phyloP scores from a whole-genome alignment of 75 land plant species.

The Pinus albicaulis region DNA sequence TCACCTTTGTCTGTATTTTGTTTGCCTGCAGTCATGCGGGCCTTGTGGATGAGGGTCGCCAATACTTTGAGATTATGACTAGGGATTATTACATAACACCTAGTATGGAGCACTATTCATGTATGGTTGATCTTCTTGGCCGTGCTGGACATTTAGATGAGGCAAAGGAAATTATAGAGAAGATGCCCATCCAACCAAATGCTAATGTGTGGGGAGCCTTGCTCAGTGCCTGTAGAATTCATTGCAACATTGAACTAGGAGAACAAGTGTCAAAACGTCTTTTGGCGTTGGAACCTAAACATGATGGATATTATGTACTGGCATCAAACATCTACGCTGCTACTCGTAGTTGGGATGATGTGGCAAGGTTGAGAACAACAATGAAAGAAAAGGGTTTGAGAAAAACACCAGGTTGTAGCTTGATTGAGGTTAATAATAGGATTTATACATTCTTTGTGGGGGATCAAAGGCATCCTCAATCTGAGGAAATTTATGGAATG shows the following conservation, averaged over 20 bases:
- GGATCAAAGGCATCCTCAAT: neutral
- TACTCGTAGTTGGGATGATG: neutral
- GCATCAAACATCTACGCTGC: constrained; percentile 6
- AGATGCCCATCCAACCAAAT: constrained; percentile 40
- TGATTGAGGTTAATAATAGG: constrained; percentile 4
- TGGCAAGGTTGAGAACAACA: neutral
- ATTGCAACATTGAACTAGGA: constrained; percentile 30
- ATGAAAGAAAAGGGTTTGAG: neutral
- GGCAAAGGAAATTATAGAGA: constrained; percentile 33
- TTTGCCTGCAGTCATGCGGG: constrained; percentile 35
- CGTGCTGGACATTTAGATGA: constrained; percentile 36
- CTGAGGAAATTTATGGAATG: neutral
- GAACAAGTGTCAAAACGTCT: constrained; percentile 25
- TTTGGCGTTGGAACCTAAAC: constrained; percentile 6
- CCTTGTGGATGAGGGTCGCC: constrained; percentile 18
- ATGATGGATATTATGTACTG: constrained; percentile 3
- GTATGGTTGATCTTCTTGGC: constrained; percentile 40
- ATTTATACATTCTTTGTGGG: constrained; percentile 3
- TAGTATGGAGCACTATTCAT: constrained; percentile 34
- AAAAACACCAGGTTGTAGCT: neutral
- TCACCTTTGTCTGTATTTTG: constrained; percentile 32
- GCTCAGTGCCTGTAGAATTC: constrained; percentile 38
- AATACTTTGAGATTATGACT: constrained; percentile 25
- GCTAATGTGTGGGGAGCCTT: constrained; percentile 36
- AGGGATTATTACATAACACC: constrained; percentile 18